Conservation (phyloP, 345 rosid species). For the Anastatica hierochuntica region DNA sequence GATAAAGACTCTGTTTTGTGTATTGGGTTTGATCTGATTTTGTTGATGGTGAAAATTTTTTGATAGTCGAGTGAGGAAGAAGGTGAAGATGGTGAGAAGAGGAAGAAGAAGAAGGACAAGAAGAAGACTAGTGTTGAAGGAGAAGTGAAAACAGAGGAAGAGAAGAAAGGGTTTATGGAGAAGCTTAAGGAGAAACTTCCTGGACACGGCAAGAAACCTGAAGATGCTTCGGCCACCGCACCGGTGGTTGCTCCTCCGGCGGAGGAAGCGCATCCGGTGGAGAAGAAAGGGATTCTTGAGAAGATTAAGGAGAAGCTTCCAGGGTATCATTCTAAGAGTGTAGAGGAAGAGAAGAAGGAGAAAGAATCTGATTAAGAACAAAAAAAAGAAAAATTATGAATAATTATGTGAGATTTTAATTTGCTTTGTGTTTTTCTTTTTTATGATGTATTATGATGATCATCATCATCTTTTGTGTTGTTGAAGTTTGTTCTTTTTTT, state of each 20-base stretch:
- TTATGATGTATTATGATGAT: slow-evolving; percentile 5
- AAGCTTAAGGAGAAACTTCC: slow-evolving; percentile 42
- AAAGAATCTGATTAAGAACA: slow-evolving; percentile 6
- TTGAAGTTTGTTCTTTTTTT: slow-evolving; percentile 11
- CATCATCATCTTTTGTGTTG: slow-evolving; percentile 24
- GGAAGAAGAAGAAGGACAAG: slow-evolving; percentile 41
- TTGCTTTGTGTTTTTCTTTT: too few relatives aligned
- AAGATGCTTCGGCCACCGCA: slow-evolving; percentile 29
- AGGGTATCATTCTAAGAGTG: slow-evolving; percentile 56
- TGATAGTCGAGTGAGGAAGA: slow-evolving; percentile 72
- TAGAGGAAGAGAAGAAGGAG: slow-evolving; percentile 37
- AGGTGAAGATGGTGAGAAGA: slow-evolving; percentile 48
- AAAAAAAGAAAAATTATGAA: slow-evolving; percentile 1
- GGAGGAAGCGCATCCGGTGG: slow-evolving; percentile 26
- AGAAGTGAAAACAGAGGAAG: slow-evolving; percentile 28
- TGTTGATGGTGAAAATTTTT: too few relatives aligned
- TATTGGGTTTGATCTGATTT: too few relatives aligned
- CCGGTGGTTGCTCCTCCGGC: slow-evolving; percentile 17
- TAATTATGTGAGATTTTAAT: slow-evolving; percentile 4
- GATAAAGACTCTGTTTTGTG: background rate
- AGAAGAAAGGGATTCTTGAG: slow-evolving; percentile 75
- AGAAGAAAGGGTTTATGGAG: slow-evolving; percentile 49
- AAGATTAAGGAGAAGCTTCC: slow-evolving; percentile 92
- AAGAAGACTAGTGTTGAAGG: slow-evolving; percentile 9
- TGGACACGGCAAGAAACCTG: slow-evolving; percentile 32